Percentiles rank a stretch among this genome's conserved stretches.
phyloP scores from a whole-genome alignment of 306 rosid species.

The Trifolium dubium region DNA sequence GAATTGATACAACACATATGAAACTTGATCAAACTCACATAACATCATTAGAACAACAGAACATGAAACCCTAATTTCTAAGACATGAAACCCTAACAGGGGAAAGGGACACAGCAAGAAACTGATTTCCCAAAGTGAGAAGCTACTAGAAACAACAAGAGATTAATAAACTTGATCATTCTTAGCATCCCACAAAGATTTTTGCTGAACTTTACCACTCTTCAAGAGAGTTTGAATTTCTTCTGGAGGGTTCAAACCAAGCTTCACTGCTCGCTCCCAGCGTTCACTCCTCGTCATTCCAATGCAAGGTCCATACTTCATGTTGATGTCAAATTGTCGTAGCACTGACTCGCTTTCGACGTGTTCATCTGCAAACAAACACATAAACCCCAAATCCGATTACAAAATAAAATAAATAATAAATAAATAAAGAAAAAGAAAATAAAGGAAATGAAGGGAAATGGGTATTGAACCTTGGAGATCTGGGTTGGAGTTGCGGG shows the following conservation, averaged over 20 bases:
- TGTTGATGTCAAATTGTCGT: slow-evolving; percentile 85
- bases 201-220: slow-evolving; percentile 47
- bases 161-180: no score
- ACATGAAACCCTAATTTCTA: no score
- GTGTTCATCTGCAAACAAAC: slow-evolving; percentile 60
- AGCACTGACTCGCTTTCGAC: slow-evolving; percentile 55
- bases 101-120: slow-evolving; percentile 41
- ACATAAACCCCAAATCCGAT: not conserved
- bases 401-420: not conserved
- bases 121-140: slow-evolving; percentile 35
- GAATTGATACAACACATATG: no score
- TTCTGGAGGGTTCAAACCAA: slow-evolving; percentile 74
- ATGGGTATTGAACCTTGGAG: slow-evolving; percentile 43
- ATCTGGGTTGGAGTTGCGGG: slow-evolving; percentile 43
- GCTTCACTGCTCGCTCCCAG: slow-evolving; percentile 79
- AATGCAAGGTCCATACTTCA: slow-evolving; percentile 77
- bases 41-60: no score
- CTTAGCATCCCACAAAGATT: slow-evolving; percentile 61
- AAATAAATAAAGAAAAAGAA: not conserved
- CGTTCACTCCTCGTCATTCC: slow-evolving; percentile 73
- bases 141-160: no score
- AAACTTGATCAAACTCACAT: no score
- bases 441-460: slow-evolving; percentile 14
- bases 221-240: slow-evolving; percentile 56
- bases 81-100: not conserved